Conservation (phyloP, 495 filamentous ascomycete species). For the Amniculicola lignicola region DNA sequence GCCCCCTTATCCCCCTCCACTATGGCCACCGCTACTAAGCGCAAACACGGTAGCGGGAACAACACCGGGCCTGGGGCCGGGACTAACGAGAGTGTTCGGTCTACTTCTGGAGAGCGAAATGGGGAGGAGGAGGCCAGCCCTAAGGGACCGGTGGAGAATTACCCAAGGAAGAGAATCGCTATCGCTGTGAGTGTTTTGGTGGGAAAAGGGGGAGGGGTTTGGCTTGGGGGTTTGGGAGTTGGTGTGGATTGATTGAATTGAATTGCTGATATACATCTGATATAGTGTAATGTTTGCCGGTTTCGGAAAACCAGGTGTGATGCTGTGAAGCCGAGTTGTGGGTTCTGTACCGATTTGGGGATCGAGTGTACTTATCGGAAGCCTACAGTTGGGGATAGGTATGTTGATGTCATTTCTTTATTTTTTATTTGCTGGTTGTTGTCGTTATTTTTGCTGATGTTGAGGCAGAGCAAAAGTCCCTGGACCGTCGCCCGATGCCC, state of each 20-base stretch:
- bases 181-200: constrained; percentile 28
- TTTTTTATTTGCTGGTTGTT: background rate
- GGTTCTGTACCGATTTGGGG: constrained; percentile 70
- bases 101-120: too few species aligned
- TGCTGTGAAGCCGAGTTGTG: constrained; percentile 71
- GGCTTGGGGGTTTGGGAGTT: too few species aligned
- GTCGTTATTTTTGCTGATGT: background rate
- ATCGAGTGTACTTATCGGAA: constrained; percentile 75
- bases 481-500: constrained; percentile 3
- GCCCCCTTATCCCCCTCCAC: background rate
- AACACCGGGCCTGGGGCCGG: too few species aligned
- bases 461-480: constrained; percentile 10
- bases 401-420: background rate
- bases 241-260: too few species aligned
- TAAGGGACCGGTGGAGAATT: constrained; percentile 13
- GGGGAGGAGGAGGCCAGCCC: too few species aligned
- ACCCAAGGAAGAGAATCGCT: constrained; percentile 25
- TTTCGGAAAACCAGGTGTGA: constrained; percentile 75
- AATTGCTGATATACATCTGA: too few species aligned
- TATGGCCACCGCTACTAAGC: constrained; percentile 9
- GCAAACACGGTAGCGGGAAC: too few species aligned
- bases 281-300: constrained; percentile 73
- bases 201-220: too few species aligned
- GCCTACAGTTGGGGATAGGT: constrained; percentile 42
- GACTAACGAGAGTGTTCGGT: too few species aligned